A percentile compares a stretch with the other conserved stretches of the same genome.
Evolutionary conservation across 2,329 filamentous ascomycete species (phyloP).

Genomic region (Colletotrichum acutatum): DNA sequence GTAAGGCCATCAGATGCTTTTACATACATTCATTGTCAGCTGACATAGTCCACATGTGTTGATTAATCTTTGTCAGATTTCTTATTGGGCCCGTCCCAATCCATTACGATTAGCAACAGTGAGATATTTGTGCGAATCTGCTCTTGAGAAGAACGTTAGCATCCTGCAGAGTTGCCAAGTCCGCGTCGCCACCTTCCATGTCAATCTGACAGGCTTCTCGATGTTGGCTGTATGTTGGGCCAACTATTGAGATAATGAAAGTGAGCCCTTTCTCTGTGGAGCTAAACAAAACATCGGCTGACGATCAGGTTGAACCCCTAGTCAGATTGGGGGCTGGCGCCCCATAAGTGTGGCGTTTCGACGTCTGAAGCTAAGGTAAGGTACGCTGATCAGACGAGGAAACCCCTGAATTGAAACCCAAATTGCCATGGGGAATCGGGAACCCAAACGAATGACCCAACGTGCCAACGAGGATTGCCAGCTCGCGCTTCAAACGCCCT

Average conservation of each 20-base stretch:
- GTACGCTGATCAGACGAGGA: constrained; percentile 27
- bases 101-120: too few relatives aligned
- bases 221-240: too few relatives aligned
- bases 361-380: background rate
- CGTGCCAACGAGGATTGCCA: background rate
- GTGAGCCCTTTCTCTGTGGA: background rate
- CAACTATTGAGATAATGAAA: background rate
- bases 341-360: background rate
- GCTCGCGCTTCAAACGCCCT: constrained; percentile 4
- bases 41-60: too few relatives aligned
- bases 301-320: background rate
- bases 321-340: background rate
- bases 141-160: too few relatives aligned
- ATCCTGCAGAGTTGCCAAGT: too few relatives aligned
- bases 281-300: background rate
- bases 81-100: too few relatives aligned
- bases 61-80: too few relatives aligned
- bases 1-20: too few relatives aligned
- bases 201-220: too few relatives aligned
- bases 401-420: constrained; percentile 11
- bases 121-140: too few relatives aligned
- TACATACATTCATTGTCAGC: too few relatives aligned
- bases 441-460: background rate
- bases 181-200: too few relatives aligned
- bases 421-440: background rate